Evolutionary conservation across 768 basidiomycete species (phyloP), one percentile per base, ranked within the genome.

Genomic region (Suillus weaverae): DNA sequence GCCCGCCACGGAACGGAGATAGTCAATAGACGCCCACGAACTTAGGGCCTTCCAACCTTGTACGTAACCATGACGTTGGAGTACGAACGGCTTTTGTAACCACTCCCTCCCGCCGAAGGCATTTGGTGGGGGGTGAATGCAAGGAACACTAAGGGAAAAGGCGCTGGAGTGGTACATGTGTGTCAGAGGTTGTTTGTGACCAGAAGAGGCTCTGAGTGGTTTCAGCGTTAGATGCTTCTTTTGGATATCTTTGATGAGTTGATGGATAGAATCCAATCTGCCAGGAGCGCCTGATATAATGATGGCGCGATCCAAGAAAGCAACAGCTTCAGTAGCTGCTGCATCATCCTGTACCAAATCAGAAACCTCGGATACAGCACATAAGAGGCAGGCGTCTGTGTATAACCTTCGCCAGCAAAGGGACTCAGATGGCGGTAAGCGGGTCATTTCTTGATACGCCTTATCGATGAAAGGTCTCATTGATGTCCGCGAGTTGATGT

Each of bases 201-300:
- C 38, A 30, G 41, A 18, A 32, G 4, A 30, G 35, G 61, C 35
- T 30, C 26, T 50, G 36, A 26, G 62, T 9, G 55, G 33, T n/a
- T 53, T 51, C 13, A 67, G 61, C n/a, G 51, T 43, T 4, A 61
- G 16, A 9, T 56, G 6, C 10, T 68, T n/a, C 26, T 46, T n/a
- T 30, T 97, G 96, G 20, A 94, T 81, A 26, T 71, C 67, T 36
- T 70, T 69, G 67, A 99, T 92, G 48, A 92, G 73, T 33, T 79
- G 78, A 51, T 86, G 81, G n/a, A 94, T 82, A 53, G 89, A 70
- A 36, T 90, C 86, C 44, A 86, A 76, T 50, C 90, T 80, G 14
- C 90, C 92, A 30, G 87, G 81, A 3, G 89, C 86, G 2, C 95
- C 95, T 16, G 94, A 89, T 59, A 96, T 82, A 66, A 99, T 88